phyloP scores from a whole-genome alignment of 2,329 filamentous ascomycete genomes.

The Tricladium varicosporioides region DNA sequence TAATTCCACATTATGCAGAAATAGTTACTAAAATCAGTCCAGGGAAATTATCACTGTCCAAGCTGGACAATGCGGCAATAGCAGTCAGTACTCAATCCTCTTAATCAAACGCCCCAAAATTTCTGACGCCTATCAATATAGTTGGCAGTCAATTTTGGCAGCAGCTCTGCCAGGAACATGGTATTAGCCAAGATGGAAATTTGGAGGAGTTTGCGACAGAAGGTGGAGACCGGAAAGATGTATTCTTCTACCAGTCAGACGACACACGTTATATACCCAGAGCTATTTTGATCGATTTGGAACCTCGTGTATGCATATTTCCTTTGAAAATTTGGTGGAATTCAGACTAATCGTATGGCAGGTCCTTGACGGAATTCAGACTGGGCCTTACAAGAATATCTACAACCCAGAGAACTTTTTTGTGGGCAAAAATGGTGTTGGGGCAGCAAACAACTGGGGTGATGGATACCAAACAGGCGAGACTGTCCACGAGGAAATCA shows the following conservation, averaged over 20 bases:
- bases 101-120: not conserved
- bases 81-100: slow-evolving; percentile 66
- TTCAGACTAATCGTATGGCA: slow-evolving; percentile 28
- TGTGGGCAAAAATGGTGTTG: slow-evolving; percentile 87
- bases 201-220: slow-evolving; percentile 97
- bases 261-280: slow-evolving; percentile 97
- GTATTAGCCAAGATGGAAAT: slow-evolving; percentile 96
- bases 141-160: slow-evolving; percentile 99
- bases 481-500: slow-evolving; percentile 89
- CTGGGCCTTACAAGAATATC: slow-evolving; percentile 93
- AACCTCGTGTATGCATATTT: slow-evolving; percentile 67
- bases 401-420: slow-evolving; percentile 99
- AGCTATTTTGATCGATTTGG: slow-evolving; percentile 91
- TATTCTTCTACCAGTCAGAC: slow-evolving; percentile 99
- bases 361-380: slow-evolving; percentile 91
- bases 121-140: slow-evolving; percentile 38
- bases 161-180: slow-evolving; percentile 95
- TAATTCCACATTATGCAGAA: not conserved
- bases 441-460: slow-evolving; percentile 98
- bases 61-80: slow-evolving; percentile 98
- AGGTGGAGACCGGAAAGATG: slow-evolving; percentile 95
- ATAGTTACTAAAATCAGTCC: slow-evolving; percentile 10
- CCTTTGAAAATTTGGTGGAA: not conserved
- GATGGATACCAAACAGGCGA: slow-evolving; percentile 94
- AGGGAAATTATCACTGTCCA: slow-evolving; percentile 99